Evolutionary conservation across 495 filamentous ascomycete genomes (phyloP).

Genomic region (Neurospora sp.): DNA sequence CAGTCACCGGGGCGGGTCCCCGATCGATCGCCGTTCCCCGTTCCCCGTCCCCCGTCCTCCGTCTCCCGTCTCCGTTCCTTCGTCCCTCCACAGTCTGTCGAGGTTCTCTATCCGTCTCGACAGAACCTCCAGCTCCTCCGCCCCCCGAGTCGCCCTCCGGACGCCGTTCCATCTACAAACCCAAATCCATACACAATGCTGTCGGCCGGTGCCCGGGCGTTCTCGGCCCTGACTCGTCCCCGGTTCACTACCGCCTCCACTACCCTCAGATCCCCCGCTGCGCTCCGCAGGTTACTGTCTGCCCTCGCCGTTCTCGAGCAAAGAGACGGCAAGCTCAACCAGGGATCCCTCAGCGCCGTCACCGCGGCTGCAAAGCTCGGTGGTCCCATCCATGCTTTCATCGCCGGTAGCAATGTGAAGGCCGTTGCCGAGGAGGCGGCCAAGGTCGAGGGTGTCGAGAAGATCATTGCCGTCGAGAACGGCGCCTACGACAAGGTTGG

Average conservation of each 20-base stretch:
- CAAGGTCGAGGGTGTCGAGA: conserved; percentile 81
- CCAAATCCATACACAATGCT: conserved; percentile 13
- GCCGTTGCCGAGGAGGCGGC: conserved; percentile 75
- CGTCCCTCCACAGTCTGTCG: not conserved
- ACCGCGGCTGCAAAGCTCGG: conserved; percentile 82
- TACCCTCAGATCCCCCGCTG: conserved; percentile 24
- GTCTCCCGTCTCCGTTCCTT: not conserved
- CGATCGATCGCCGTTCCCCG: not conserved
- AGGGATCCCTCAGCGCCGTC: conserved; percentile 73
- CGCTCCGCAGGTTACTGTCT: conserved; percentile 64
- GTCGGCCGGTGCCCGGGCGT: conserved; percentile 16
- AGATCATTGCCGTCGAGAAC: conserved; percentile 82
- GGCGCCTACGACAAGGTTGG: conserved; percentile 81
- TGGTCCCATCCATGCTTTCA: conserved; percentile 72
- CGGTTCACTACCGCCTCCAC: conserved; percentile 13
- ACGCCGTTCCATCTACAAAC: not conserved
- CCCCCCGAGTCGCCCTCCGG: not conserved
- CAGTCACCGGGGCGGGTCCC: not conserved
- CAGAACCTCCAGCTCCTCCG: not conserved
- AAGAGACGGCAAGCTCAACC: conserved; percentile 75
- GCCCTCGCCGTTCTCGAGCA: conserved; percentile 91
- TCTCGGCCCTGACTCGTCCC: conserved; percentile 21
- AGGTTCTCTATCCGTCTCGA: not conserved
- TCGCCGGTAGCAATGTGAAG: conserved; percentile 77
- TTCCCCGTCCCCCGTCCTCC: not conserved